These are phyloP conservation scores for Penicillium oxalicum DNA, from an alignment of 2,329 filamentous ascomycete species.

Conservation along the genomic window DNA sequence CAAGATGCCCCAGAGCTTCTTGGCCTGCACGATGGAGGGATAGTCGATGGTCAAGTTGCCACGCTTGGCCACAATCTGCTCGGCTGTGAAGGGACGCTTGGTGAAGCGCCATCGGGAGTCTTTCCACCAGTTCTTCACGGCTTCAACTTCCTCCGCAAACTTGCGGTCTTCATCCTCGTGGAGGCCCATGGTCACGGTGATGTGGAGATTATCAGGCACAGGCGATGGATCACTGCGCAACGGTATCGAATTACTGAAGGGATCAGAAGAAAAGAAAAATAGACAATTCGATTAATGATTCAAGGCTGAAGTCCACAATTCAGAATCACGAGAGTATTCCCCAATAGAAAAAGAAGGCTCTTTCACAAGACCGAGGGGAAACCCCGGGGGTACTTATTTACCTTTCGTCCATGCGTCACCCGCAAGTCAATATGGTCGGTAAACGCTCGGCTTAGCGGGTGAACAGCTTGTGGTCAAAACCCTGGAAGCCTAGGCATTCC, in stretches of 20 bases:
- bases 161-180: slow-evolving; percentile 64
- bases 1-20: slow-evolving; percentile 91
- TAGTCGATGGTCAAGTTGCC: slow-evolving; percentile 88
- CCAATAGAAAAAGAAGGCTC: slow-evolving; percentile 8
- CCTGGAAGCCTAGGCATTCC: slow-evolving; percentile 20
- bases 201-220: slow-evolving; percentile 4
- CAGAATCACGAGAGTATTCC: too few relatives aligned
- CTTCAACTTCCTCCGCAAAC: slow-evolving; percentile 75
- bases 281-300: not conserved
- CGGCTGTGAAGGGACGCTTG: slow-evolving; percentile 85
- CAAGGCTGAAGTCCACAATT: not conserved
- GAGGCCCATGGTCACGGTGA: slow-evolving; percentile 31
- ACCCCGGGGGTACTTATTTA: slow-evolving; percentile 27
- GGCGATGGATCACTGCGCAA: not conserved
- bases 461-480: slow-evolving; percentile 17
- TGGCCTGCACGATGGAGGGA: slow-evolving; percentile 78
- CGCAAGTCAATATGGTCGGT: slow-evolving; percentile 23
- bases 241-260: not conserved
- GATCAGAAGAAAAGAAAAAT: not conserved
- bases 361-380: slow-evolving; percentile 28
- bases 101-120: slow-evolving; percentile 90
- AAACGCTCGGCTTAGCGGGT: slow-evolving; percentile 38
- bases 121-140: slow-evolving; percentile 90
- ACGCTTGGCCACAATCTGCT: slow-evolving; percentile 94
- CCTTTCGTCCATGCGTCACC: slow-evolving; percentile 25